phyloP scores from a whole-genome alignment of 257 asterid genomes.

The Eustoma russellianum region DNA sequence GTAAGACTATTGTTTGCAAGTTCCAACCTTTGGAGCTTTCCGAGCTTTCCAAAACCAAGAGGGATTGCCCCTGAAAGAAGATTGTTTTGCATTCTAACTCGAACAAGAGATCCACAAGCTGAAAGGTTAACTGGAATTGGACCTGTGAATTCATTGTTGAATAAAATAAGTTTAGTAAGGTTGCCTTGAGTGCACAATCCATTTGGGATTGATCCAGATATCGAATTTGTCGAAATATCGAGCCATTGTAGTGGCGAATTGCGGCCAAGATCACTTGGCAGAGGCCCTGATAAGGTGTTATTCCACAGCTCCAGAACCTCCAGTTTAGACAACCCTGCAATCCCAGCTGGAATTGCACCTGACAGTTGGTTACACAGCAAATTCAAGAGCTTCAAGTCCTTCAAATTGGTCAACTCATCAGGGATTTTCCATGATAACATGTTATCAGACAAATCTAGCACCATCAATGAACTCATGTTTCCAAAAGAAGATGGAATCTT shows the following conservation, averaged over 20 bases:
- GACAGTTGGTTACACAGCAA: conserved; percentile 51
- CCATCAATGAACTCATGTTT: conserved; percentile 32
- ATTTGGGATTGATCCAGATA: conserved; percentile 43
- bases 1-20: conserved; percentile 47
- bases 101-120: conserved; percentile 43
- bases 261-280: conserved; percentile 50
- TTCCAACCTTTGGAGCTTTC: conserved; percentile 49
- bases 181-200: conserved; percentile 47
- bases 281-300: conserved; percentile 50
- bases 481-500: conserved; percentile 44
- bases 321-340: conserved; percentile 32
- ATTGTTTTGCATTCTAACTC: conserved; percentile 61
- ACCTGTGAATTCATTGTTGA: conserved; percentile 60
- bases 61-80: conserved; percentile 52
- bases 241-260: conserved; percentile 51
- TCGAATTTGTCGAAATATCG: conserved; percentile 49
- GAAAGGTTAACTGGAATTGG: conserved; percentile 49
- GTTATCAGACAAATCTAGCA: conserved; percentile 57
- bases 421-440: conserved; percentile 51
- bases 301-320: conserved; percentile 58
- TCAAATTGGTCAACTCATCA: conserved; percentile 28
- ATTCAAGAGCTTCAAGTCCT: conserved; percentile 45
- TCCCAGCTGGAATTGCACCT: conserved; percentile 42
- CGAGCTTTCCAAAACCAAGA: conserved; percentile 55
- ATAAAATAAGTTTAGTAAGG: conserved; percentile 58